Percentiles rank a stretch among this genome's conserved stretches.
phyloP scores from a whole-genome alignment of 148 eudicot species.

The Diospyros lotus region DNA sequence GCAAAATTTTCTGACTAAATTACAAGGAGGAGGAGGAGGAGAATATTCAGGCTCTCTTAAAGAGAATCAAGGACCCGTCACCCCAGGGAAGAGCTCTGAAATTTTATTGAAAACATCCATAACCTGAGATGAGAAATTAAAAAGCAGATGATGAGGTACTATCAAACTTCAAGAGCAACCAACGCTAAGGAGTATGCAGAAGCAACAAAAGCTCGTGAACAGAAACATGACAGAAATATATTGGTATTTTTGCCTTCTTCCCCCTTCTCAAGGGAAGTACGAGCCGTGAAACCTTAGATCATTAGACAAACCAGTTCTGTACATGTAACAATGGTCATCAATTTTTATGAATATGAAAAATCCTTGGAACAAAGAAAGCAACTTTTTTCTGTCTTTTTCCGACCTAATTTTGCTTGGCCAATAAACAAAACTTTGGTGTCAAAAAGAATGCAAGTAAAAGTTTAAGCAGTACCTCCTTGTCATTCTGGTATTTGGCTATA shows the following conservation, averaged over 20 bases:
- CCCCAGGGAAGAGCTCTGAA: slow-evolving; percentile 89
- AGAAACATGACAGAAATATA: too few relatives aligned
- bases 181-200: too few relatives aligned
- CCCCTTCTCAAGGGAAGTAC: too few relatives aligned
- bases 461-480: slow-evolving; percentile 63
- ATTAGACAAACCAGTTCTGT: neutral
- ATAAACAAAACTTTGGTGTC: neutral
- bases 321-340: neutral
- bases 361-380: too few relatives aligned
- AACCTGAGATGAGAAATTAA: slow-evolving; percentile 38
- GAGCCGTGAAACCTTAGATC: too few relatives aligned
- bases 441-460: neutral
- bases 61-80: slow-evolving; percentile 36
- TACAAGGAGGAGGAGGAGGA: slow-evolving; percentile 1
- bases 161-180: too few relatives aligned
- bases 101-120: slow-evolving; percentile 94
- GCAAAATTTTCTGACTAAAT: neutral
- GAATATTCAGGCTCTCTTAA: slow-evolving; percentile 8
- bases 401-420: neutral
- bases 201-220: too few relatives aligned
- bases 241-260: too few relatives aligned
- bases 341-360: neutral
- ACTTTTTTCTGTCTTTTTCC: neutral
- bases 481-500: slow-evolving; percentile 85
- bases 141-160: too few relatives aligned